Percentiles rank a stretch among this genome's conserved stretches.
Conservation (phyloP, 2,329 filamentous ascomycete species). For the Ceratocystis ficicola region DNA sequence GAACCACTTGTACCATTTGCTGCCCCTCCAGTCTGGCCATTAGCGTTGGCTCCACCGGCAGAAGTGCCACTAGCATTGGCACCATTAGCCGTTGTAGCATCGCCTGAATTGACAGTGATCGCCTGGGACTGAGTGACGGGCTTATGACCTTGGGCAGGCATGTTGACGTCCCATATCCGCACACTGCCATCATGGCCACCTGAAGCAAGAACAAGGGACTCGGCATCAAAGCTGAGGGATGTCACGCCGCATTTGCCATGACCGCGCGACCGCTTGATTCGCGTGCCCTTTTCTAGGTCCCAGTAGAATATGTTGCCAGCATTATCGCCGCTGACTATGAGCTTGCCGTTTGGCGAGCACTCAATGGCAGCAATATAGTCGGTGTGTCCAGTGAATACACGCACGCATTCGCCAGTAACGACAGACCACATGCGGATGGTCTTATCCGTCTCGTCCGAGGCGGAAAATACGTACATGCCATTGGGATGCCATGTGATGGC, state of each 20-base stretch:
- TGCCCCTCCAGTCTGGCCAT: constrained; percentile 30
- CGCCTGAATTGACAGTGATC: constrained; percentile 22
- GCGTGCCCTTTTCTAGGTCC: constrained; percentile 76
- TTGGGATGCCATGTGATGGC: constrained; percentile 91
- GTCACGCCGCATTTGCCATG: constrained; percentile 90
- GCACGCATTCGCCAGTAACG: constrained; percentile 72
- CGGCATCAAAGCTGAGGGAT: constrained; percentile 84
- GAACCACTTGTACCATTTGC: constrained; percentile 24
- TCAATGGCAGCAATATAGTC: constrained; percentile 76
- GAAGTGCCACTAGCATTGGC: constrained; percentile 22
- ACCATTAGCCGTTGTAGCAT: constrained; percentile 18
- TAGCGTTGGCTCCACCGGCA: constrained; percentile 34
- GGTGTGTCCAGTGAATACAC: constrained; percentile 83
- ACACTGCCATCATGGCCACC: constrained; percentile 88
- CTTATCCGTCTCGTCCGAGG: constrained; percentile 71
- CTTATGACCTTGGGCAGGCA: constrained; percentile 53
- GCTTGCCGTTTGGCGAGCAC: constrained; percentile 76
- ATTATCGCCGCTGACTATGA: constrained; percentile 81
- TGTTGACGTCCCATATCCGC: constrained; percentile 80
- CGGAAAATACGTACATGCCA: constrained; percentile 84
- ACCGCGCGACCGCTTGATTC: constrained; percentile 84
- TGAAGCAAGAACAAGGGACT: constrained; percentile 80
- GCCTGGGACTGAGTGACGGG: constrained; percentile 36
- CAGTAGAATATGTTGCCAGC: constrained; percentile 86
- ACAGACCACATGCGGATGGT: constrained; percentile 96